Conservation (phyloP, 768 basidiomycete species). For the Boletus vinaceobasis region DNA sequence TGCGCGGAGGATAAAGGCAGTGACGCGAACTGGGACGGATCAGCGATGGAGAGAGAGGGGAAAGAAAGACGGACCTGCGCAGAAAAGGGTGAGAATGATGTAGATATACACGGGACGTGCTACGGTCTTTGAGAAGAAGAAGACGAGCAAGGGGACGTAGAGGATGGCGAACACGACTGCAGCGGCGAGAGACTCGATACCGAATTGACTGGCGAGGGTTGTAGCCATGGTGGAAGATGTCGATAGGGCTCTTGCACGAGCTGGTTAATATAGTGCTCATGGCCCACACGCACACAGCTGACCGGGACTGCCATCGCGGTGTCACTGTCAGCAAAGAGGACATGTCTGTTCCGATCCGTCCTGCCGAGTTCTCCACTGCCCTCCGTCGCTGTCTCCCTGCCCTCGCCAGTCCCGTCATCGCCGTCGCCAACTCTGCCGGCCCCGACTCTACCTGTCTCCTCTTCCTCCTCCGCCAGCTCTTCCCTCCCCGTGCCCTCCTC, state of each 20-base stretch:
- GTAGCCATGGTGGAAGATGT: not conserved
- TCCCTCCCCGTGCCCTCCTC: slow-evolving; percentile 34
- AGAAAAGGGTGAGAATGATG: slow-evolving; percentile 26
- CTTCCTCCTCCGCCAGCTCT: slow-evolving; percentile 54
- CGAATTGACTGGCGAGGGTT: slow-evolving; percentile 15
- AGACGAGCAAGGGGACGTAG: slow-evolving; percentile 20
- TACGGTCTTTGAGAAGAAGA: slow-evolving; percentile 13
- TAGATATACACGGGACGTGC: slow-evolving; percentile 18
- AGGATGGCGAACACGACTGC: slow-evolving; percentile 27
- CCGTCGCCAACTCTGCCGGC: slow-evolving; percentile 77
- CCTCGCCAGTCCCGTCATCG: slow-evolving; percentile 20
- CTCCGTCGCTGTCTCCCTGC: slow-evolving; percentile 28
- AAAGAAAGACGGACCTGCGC: slow-evolving; percentile 15
- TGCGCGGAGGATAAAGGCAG: slow-evolving; percentile 16
- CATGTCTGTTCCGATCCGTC: slow-evolving; percentile 35
- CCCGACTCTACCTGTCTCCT: slow-evolving; percentile 80
- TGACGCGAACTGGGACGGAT: slow-evolving; percentile 12
- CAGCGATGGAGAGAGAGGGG: not conserved
- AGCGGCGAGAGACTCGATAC: slow-evolving; percentile 24
- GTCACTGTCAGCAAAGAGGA: too few relatives aligned
- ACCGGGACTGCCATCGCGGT: too few relatives aligned
- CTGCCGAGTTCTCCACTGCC: slow-evolving; percentile 46
- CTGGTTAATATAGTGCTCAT: too few relatives aligned
- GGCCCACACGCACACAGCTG: too few relatives aligned
- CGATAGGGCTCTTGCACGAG: too few relatives aligned